These are phyloP conservation scores for Ophiocordyceps polyrhachis-furcata DNA, from an alignment of 2,329 filamentous ascomycete genomes.

Conservation along the genomic window DNA sequence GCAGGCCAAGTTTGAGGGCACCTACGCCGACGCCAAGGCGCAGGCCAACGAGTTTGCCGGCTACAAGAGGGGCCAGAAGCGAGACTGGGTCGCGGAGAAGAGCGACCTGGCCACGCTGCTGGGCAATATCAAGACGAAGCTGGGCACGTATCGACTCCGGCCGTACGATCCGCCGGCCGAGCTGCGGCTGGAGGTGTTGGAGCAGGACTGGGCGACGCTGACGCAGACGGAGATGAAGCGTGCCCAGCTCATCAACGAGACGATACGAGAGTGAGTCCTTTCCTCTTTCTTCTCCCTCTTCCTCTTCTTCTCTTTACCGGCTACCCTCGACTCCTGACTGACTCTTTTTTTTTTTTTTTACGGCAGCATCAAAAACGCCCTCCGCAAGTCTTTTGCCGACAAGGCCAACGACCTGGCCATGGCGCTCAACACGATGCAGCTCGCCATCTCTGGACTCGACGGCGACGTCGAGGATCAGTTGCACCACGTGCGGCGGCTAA, in stretches of 20 bases:
- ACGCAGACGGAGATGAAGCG: constrained; percentile 72
- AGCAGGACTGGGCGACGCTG: constrained; percentile 62
- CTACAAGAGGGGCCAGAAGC: constrained; percentile 85
- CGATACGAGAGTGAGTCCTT: constrained; percentile 63
- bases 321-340: too few species aligned
- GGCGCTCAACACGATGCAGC: constrained; percentile 82
- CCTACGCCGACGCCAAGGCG: constrained; percentile 78
- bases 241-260: constrained; percentile 92
- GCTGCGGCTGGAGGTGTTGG: constrained; percentile 63
- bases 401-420: constrained; percentile 97
- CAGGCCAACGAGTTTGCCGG: constrained; percentile 64
- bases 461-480: constrained; percentile 93
- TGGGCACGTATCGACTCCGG: constrained; percentile 81
- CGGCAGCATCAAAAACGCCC: constrained; percentile 80
- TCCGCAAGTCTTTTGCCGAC: constrained; percentile 85
- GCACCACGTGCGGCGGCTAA: constrained; percentile 67
- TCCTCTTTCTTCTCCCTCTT: too few species aligned
- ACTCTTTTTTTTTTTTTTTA: too few species aligned
- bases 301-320: not conserved
- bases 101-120: constrained; percentile 82
- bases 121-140: constrained; percentile 97
- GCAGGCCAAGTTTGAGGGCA: constrained; percentile 68
- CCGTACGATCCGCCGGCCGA: constrained; percentile 82
- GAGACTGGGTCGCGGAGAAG: constrained; percentile 94
- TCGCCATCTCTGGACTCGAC: constrained; percentile 91